A percentile compares a stretch with the other conserved stretches of the same genome.
Evolutionary conservation across 805 yeast genomes (phyloP).

Genomic region (Kurtzmaniella fragi): DNA sequence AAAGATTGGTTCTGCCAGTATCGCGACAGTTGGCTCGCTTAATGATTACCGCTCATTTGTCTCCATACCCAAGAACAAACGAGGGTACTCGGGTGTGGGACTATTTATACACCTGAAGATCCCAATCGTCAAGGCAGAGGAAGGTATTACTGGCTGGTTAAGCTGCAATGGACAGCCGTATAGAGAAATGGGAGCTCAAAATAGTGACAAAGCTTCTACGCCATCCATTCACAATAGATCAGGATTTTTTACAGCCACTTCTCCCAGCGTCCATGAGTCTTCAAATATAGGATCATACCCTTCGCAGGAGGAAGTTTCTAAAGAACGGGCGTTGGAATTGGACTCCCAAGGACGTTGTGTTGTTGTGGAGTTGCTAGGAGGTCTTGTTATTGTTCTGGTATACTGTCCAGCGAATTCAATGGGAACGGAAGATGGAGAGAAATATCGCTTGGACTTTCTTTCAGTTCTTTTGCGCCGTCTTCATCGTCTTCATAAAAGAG

Average conservation of each 20-base stretch:
- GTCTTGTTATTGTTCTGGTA: conserved; percentile 56
- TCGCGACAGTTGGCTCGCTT: conserved; percentile 41
- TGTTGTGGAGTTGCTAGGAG: conserved; percentile 63
- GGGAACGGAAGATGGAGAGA: conserved; percentile 62
- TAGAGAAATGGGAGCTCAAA: conserved; percentile 13
- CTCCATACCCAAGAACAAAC: conserved; percentile 59
- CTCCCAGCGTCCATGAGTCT: conserved; percentile 9
- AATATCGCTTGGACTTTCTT: conserved; percentile 54
- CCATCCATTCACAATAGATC: conserved; percentile 5
- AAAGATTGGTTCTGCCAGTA: conserved; percentile 41
- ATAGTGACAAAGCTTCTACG: conserved; percentile 1
- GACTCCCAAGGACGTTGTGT: conserved; percentile 87
- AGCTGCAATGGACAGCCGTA: conserved; percentile 5
- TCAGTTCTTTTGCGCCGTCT: conserved; percentile 58
- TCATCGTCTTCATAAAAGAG: conserved; percentile 41
- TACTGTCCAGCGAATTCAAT: conserved; percentile 93
- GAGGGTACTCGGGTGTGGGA: conserved; percentile 92
- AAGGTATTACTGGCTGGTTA: conserved; percentile 78
- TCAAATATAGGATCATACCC: conserved; percentile 69
- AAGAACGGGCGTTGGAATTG: conserved; percentile 25
- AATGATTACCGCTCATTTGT: conserved; percentile 61
- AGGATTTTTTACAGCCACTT: conserved; percentile 8
- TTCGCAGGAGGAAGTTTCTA: conserved; percentile 19
- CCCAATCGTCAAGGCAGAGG: conserved; percentile 75
- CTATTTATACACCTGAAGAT: conserved; percentile 53